Percentiles rank a stretch among this genome's conserved stretches.
These are phyloP conservation scores for Dryadomyces quercivorus DNA, from an alignment of 2,329 filamentous ascomycete genomes.

Conservation along the genomic window DNA sequence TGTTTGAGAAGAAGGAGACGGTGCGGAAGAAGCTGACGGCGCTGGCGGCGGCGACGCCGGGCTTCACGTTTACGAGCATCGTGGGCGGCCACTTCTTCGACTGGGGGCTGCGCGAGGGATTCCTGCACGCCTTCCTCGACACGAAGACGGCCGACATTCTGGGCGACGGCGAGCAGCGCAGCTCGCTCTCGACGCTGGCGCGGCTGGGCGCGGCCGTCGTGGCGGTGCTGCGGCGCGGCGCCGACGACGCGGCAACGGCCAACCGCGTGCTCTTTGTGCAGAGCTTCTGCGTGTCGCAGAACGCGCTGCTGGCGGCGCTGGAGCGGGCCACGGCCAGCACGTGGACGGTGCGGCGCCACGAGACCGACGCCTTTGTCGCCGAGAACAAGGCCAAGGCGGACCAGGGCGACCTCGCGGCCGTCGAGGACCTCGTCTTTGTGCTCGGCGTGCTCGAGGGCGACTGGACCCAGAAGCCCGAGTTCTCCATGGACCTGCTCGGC, in stretches of 20 bases:
- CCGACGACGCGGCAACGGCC: slow-evolving; percentile 15
- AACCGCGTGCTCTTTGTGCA: slow-evolving; percentile 26
- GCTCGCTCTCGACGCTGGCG: slow-evolving; percentile 23
- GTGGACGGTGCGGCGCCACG: slow-evolving; percentile 20
- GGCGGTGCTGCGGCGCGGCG: slow-evolving; percentile 15
- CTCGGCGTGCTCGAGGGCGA: slow-evolving; percentile 34
- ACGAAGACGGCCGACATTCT: slow-evolving; percentile 20
- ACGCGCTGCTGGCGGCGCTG: slow-evolving; percentile 21
- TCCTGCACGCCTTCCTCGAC: slow-evolving; percentile 23
- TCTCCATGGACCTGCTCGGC: slow-evolving; percentile 33
- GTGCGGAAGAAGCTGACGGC: slow-evolving; percentile 20
- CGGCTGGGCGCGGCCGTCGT: slow-evolving; percentile 23
- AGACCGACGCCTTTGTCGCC: slow-evolving; percentile 27
- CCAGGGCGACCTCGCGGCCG: slow-evolving; percentile 22
- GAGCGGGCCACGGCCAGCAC: slow-evolving; percentile 18
- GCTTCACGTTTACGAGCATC: slow-evolving; percentile 25
- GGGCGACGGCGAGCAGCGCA: slow-evolving; percentile 19
- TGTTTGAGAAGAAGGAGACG: slow-evolving; percentile 22
- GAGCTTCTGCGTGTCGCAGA: slow-evolving; percentile 27
- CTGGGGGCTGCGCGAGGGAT: slow-evolving; percentile 24
- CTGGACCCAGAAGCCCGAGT: slow-evolving; percentile 31
- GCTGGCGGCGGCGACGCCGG: slow-evolving; percentile 13
- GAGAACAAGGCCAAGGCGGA: slow-evolving; percentile 25
- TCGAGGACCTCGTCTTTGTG: slow-evolving; percentile 36
- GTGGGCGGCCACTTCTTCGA: slow-evolving; percentile 29